phyloP scores from a whole-genome alignment of 169 alveolate species.

The Eimeria acervulina region DNA sequence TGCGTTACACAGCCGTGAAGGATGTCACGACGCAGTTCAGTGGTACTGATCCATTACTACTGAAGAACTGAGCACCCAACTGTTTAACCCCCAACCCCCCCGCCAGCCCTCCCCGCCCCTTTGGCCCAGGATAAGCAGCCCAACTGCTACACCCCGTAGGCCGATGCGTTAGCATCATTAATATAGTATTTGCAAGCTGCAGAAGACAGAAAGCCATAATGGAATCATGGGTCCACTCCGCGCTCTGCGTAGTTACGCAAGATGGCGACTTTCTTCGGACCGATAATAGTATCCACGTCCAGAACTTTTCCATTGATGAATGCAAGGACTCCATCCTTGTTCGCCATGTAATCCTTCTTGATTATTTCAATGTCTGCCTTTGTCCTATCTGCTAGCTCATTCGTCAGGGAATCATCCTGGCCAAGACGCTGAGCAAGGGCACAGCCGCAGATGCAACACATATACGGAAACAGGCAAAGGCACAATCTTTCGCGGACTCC shows the following conservation, averaged over 20 bases:
- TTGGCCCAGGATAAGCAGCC: background rate
- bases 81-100: background rate
- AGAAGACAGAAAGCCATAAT: background rate
- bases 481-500: background rate
- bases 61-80: background rate
- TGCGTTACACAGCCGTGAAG: background rate
- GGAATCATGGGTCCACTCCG: slow-evolving; percentile 64
- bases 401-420: slow-evolving; percentile 81
- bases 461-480: background rate
- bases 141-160: background rate
- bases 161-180: background rate
- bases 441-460: background rate
- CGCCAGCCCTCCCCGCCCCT: too few relatives aligned
- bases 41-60: background rate
- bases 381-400: slow-evolving; percentile 72
- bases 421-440: slow-evolving; percentile 77
- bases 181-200: background rate
- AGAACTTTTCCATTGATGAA: slow-evolving; percentile 74
- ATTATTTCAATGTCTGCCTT: slow-evolving; percentile 80
- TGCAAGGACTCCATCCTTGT: slow-evolving; percentile 75
- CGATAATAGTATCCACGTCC: slow-evolving; percentile 72
- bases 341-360: slow-evolving; percentile 77
- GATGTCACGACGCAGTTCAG: background rate
- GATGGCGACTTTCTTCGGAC: slow-evolving; percentile 60
- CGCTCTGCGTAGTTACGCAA: slow-evolving; percentile 79